phyloP scores from a whole-genome alignment of 2,329 filamentous ascomycete species.

The Chalara sp. region DNA sequence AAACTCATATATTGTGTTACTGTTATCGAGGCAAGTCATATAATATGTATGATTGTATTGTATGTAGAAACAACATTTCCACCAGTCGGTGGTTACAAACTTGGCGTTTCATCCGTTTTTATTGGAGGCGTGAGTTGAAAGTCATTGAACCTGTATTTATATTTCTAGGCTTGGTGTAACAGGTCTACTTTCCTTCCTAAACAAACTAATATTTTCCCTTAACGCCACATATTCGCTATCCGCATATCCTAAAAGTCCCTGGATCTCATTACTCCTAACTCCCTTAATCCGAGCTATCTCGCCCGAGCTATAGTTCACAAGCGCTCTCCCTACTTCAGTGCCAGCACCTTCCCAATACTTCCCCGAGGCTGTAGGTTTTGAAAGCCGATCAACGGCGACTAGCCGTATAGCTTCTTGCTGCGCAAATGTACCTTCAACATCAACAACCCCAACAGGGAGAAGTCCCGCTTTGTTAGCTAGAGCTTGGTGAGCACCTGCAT shows the following conservation, averaged over 20 bases:
- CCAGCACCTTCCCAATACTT: constrained; percentile 45
- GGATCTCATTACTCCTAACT: constrained; percentile 74
- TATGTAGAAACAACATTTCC: not conserved
- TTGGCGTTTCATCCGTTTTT: not conserved
- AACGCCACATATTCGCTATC: constrained; percentile 92
- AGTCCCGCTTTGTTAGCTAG: constrained; percentile 79
- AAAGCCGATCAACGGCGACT: constrained; percentile 62
- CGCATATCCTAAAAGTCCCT: constrained; percentile 75
- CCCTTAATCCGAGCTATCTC: constrained; percentile 85
- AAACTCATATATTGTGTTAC: not conserved
- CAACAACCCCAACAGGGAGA: constrained; percentile 83
- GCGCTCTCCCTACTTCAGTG: constrained; percentile 74
- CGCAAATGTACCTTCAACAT: constrained; percentile 79
- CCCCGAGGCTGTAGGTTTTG: constrained; percentile 24
- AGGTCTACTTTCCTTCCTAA: constrained; percentile 24
- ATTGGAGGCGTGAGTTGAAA: not conserved
- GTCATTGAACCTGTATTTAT: not conserved
- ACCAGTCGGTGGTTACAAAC: not conserved
- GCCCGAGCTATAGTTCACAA: constrained; percentile 86
- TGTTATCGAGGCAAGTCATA: not conserved
- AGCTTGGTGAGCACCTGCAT: constrained; percentile 78
- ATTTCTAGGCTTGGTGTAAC: constrained; percentile 22
- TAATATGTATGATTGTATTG: not conserved
- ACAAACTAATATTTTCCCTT: constrained; percentile 77
- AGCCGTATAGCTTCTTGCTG: constrained; percentile 90